Base-by-base conservation (phyloP, 306 rosid species). In the Sophora flavescens region DNA sequence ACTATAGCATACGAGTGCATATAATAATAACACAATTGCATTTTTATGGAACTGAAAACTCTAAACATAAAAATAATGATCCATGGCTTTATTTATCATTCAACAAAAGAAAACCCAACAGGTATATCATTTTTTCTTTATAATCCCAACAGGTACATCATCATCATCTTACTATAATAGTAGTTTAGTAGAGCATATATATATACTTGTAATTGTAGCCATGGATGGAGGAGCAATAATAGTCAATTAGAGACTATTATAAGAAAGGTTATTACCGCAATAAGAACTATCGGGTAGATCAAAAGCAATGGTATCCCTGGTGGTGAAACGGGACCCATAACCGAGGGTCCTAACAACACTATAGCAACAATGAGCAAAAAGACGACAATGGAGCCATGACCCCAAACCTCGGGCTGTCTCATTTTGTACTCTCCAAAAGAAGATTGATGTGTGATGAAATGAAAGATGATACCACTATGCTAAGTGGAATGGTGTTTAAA, bases 331-430 rank as follows among this genome's bases (percentile, higher is more conserved):
- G 36, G 1, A 7, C 72, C 78, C 75, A 73, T 62, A 5, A 73
- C n/a, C 12, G 47, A 0, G 15, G 88, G 83, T 14, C 47, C 71
- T 17, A 78, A 11, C 3, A 78, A 0, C 6, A 81, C 42, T 9
- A 78, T 78, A 4, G 30, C 78, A 0, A 2, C 83, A 7, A 84
- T 84, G 0, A 77, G 5, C 0, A 54, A 0, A 14, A 53, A 84
- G 0, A 33, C 11, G 0, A 35, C 35, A 6, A 78, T 6, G 1
- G 85, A 81, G 0, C 83, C 85, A 5, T 41, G 30, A 0, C 88
- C 88, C 85, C 88, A 81, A 4, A 81, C 81, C 74, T 78, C 80
- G 11, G 85, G 85, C 14, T 77, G 80, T 63, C 13, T 71, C 83
- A 74, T 84, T 16, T 8, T 52, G 22, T 22, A 3, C 13, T n/a